These are phyloP conservation scores for Verbascum thapsus DNA, from an alignment of 257 asterid genomes.

Conservation along the genomic window DNA sequence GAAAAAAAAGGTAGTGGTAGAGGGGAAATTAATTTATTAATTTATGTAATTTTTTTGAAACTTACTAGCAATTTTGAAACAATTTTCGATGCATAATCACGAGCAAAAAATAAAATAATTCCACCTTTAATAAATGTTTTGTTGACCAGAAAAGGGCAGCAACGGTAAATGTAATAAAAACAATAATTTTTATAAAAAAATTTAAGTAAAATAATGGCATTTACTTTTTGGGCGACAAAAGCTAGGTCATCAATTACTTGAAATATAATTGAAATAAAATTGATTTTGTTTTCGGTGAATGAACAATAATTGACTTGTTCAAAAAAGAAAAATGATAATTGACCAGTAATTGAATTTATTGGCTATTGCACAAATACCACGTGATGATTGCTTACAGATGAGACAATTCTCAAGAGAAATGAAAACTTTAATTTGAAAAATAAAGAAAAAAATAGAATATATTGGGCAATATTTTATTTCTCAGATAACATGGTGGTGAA, in stretches of 20 bases:
- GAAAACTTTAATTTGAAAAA: background rate
- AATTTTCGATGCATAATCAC: constrained; percentile 28
- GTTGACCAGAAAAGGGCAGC: constrained; percentile 21
- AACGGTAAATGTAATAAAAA: constrained; percentile 23
- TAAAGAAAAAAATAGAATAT: background rate
- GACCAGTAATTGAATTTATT: background rate
- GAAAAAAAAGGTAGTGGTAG: constrained; percentile 10
- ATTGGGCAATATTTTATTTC: too few relatives aligned
- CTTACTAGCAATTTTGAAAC: background rate
- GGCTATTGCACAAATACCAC: background rate
- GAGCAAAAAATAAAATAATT: constrained; percentile 9
- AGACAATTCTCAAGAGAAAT: background rate
- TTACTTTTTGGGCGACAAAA: constrained; percentile 20
- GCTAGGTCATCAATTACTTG: constrained; percentile 12
- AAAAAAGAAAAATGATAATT: too few relatives aligned
- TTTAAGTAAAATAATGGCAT: background rate
- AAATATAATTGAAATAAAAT: background rate
- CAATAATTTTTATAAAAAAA: too few relatives aligned
- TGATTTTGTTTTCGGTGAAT: background rate
- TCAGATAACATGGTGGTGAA: too few relatives aligned
- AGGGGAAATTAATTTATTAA: background rate
- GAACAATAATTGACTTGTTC: constrained; percentile 11
- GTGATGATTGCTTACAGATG: constrained; percentile 21
- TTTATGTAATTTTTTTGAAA: background rate
- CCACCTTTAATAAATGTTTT: background rate